Conservation (phyloP, 2,329 filamentous ascomycete genomes). For the Sclerotinia glacialis region DNA sequence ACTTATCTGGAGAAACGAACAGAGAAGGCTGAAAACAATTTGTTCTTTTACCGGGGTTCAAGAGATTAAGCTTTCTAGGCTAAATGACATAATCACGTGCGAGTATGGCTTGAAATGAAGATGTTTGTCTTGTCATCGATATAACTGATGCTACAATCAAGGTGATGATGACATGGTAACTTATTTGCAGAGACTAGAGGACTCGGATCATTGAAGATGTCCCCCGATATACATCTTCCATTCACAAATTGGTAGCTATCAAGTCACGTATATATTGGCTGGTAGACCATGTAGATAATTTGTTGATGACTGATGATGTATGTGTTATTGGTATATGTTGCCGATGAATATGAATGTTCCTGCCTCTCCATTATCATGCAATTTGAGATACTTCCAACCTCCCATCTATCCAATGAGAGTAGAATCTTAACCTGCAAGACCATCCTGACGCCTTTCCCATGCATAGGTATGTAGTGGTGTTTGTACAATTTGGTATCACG, state of each 20-base stretch:
- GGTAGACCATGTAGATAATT: not conserved
- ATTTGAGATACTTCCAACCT: not conserved
- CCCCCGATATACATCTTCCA: not conserved
- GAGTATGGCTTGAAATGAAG: not conserved
- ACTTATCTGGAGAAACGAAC: slow-evolving; percentile 18
- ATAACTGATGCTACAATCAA: not conserved
- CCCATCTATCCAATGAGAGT: not conserved
- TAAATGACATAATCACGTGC: not conserved
- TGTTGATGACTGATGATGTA: not conserved
- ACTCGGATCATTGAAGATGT: not conserved
- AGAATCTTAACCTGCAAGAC: not conserved
- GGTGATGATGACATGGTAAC: not conserved
- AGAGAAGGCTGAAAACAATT: slow-evolving; percentile 8
- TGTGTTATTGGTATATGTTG: not conserved
- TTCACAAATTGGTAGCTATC: not conserved
- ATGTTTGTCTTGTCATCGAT: too few species aligned
- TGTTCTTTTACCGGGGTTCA: slow-evolving; percentile 16
- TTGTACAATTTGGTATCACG: slow-evolving; percentile 7
- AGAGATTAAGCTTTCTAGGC: slow-evolving; percentile 7
- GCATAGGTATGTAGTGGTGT: slow-evolving; percentile 4
- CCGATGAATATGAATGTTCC: not conserved
- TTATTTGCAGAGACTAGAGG: not conserved
- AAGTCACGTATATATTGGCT: not conserved
- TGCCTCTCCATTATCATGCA: not conserved
- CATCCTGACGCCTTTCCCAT: slow-evolving; percentile 26